phyloP scores from a whole-genome alignment of 2,329 filamentous ascomycete species.

The Bipolaris victoriae region DNA sequence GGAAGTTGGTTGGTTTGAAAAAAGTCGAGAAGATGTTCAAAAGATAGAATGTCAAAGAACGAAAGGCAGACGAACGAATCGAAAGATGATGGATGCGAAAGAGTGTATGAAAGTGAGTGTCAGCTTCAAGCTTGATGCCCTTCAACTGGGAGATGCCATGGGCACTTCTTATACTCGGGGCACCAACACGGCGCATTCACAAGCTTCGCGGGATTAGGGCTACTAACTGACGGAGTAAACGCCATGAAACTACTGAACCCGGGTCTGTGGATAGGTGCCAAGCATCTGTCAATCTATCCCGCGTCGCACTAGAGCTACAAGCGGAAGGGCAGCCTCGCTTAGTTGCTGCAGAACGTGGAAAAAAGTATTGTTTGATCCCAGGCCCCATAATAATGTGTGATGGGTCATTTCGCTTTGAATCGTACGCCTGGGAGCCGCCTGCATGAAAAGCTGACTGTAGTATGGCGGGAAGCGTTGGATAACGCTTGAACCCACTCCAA shows the following conservation, averaged over 20 bases:
- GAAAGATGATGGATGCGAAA: slow-evolving; percentile 39
- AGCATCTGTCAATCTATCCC: slow-evolving; percentile 37
- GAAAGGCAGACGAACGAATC: slow-evolving; percentile 36
- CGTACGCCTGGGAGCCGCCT: slow-evolving; percentile 23
- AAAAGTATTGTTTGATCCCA: slow-evolving; percentile 26
- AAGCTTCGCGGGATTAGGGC: slow-evolving; percentile 22
- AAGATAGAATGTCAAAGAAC: slow-evolving; percentile 28
- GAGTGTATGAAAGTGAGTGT: slow-evolving; percentile 42
- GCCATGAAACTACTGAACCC: slow-evolving; percentile 26
- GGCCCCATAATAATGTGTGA: slow-evolving; percentile 32
- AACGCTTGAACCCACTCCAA: slow-evolving; percentile 31
- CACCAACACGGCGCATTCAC: slow-evolving; percentile 23
- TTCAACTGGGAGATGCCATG: slow-evolving; percentile 10
- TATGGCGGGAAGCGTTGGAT: slow-evolving; percentile 23
- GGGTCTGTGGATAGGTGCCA: slow-evolving; percentile 24
- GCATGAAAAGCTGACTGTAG: slow-evolving; percentile 18
- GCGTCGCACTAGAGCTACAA: slow-evolving; percentile 26
- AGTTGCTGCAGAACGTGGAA: slow-evolving; percentile 32
- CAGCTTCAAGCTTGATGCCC: slow-evolving; percentile 42
- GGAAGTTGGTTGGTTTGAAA: slow-evolving; percentile 20
- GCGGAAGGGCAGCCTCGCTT: slow-evolving; percentile 20
- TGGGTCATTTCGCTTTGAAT: slow-evolving; percentile 28
- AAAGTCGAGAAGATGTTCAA: slow-evolving; percentile 26
- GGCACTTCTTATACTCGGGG: slow-evolving; percentile 34
- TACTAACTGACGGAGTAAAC: slow-evolving; percentile 14